Evolutionary conservation across 2,329 filamentous ascomycete species (phyloP).

Genomic region (Cordyceps cateniannulata): DNA sequence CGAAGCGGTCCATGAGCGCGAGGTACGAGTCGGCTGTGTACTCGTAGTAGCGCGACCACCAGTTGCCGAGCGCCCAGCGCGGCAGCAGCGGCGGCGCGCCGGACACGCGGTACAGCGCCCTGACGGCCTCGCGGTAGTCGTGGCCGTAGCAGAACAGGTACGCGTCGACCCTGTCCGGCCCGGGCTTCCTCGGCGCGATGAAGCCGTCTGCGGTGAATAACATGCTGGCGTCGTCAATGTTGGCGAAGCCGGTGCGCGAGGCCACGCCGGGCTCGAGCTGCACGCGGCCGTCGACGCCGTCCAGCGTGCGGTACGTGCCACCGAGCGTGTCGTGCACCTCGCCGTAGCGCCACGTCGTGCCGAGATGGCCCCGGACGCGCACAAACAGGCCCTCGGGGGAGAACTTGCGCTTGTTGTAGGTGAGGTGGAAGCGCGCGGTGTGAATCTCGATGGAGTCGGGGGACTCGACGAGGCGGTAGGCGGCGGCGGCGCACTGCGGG

Average conservation of each 20-base stretch:
- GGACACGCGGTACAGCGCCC: slow-evolving; percentile 48
- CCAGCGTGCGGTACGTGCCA: slow-evolving; percentile 46
- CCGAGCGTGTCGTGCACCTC: slow-evolving; percentile 34
- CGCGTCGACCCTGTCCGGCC: slow-evolving; percentile 43
- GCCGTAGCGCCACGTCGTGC: slow-evolving; percentile 44
- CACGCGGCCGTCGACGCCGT: slow-evolving; percentile 36
- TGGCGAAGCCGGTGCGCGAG: slow-evolving; percentile 43
- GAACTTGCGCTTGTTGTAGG: slow-evolving; percentile 53
- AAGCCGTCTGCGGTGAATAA: slow-evolving; percentile 48
- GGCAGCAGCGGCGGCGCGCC: slow-evolving; percentile 50
- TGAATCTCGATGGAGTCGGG: slow-evolving; percentile 46
- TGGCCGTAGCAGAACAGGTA: slow-evolving; percentile 56
- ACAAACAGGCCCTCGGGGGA: slow-evolving; percentile 41
- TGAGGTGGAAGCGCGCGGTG: slow-evolving; percentile 47
- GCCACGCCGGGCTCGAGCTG: slow-evolving; percentile 44
- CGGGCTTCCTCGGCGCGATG: slow-evolving; percentile 39
- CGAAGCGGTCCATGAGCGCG: slow-evolving; percentile 50
- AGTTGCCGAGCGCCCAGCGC: slow-evolving; percentile 55
- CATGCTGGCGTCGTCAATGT: slow-evolving; percentile 51
- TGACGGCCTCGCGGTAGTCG: slow-evolving; percentile 48
- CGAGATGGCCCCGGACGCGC: slow-evolving; percentile 19
- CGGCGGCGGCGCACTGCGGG: slow-evolving; percentile 31
- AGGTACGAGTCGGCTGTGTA: slow-evolving; percentile 52
- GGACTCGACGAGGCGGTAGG: slow-evolving; percentile 41
- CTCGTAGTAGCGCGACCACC: slow-evolving; percentile 58